Percentiles rank a stretch among this genome's conserved stretches.
phyloP scores from a whole-genome alignment of 169 alveolate species.

The Plasmodium vivax region DNA sequence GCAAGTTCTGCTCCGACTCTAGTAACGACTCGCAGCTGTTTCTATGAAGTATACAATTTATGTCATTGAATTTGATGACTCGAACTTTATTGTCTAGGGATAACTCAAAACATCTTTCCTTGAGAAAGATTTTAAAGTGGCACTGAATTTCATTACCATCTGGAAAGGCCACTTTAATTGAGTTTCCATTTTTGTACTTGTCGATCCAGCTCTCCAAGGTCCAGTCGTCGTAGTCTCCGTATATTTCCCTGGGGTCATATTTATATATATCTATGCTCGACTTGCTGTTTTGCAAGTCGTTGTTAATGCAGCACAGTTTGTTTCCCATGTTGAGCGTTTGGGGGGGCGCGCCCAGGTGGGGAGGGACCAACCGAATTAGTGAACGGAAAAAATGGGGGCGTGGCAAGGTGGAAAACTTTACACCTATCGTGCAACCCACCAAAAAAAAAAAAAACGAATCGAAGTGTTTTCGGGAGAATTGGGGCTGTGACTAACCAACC shows the following conservation, averaged over 20 bases:
- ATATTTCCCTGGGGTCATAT: conserved; percentile 29
- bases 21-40: conserved; percentile 61
- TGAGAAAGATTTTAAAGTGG: conserved; percentile 50
- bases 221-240: conserved; percentile 49
- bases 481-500: neutral
- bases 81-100: conserved; percentile 72
- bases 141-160: conserved; percentile 76
- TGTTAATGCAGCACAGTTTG: conserved; percentile 33
- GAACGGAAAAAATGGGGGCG: neutral
- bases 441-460: neutral
- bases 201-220: conserved; percentile 67
- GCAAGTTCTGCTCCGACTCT: conserved; percentile 67
- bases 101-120: conserved; percentile 48
- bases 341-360: neutral
- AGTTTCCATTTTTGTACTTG: conserved; percentile 54
- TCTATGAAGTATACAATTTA: conserved; percentile 63
- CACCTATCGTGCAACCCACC: neutral
- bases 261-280: conserved; percentile 43
- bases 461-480: neutral
- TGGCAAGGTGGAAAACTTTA: neutral
- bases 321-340: conserved; percentile 54
- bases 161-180: conserved; percentile 72
- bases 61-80: conserved; percentile 68
- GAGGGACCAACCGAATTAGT: neutral
- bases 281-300: conserved; percentile 41